Conservation (phyloP, 2,329 filamentous ascomycete species). For the Aspergillus flavus region DNA sequence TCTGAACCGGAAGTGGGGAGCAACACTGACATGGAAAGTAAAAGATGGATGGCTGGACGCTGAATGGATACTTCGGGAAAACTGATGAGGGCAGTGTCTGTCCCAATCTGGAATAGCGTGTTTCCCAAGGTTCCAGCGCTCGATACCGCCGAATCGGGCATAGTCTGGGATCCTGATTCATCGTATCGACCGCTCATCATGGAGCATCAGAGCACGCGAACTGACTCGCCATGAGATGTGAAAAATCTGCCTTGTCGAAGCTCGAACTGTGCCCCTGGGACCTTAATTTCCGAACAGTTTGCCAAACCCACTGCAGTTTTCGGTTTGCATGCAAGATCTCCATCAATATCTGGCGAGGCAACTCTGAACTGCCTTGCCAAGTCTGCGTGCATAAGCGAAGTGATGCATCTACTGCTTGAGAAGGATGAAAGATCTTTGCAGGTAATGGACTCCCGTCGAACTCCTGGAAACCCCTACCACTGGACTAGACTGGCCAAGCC, state of each 20-base stretch:
- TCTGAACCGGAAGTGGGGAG: not conserved
- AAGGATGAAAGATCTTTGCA: not conserved
- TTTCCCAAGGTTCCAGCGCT: not conserved
- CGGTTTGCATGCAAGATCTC: not conserved
- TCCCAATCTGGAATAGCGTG: not conserved
- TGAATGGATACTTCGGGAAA: not conserved
- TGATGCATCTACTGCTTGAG: not conserved
- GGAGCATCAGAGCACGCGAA: not conserved
- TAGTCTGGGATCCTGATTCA: not conserved
- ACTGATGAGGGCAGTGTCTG: not conserved
- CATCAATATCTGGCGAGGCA: not conserved
- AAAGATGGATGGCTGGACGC: not conserved
- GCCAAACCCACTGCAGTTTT: not conserved
- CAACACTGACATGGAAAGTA: not conserved
- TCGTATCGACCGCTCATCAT: not conserved
- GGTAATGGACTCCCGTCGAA: not conserved
- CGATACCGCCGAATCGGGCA: not conserved
- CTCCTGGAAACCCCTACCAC: not conserved
- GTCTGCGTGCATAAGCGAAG: not conserved
- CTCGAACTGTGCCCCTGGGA: not conserved
- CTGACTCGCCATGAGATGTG: not conserved
- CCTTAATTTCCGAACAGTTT: not conserved
- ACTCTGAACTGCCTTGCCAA: not conserved
- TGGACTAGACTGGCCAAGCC: not conserved
- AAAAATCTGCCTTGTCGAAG: not conserved